Conservation (phyloP, 768 basidiomycete genomes). For the Chiua virens region DNA sequence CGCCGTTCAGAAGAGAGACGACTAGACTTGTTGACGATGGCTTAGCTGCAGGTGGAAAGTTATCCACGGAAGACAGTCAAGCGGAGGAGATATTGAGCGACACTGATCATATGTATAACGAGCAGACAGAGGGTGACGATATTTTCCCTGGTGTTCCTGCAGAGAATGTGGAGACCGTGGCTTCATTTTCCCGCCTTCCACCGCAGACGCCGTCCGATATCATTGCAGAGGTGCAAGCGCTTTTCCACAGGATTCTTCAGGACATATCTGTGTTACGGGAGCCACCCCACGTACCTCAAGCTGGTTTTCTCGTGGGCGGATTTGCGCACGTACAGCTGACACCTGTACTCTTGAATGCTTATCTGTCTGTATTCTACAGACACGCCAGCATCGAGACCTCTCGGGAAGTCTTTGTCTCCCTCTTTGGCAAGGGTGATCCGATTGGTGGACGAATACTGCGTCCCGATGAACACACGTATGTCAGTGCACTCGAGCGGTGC, state of each 20-base stretch:
- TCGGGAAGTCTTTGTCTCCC: slow-evolving; percentile 47
- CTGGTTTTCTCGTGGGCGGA: slow-evolving; percentile 27
- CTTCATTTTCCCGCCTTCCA: slow-evolving; percentile 50
- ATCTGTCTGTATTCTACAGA: slow-evolving; percentile 71
- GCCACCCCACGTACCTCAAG: background rate
- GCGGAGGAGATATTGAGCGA: background rate
- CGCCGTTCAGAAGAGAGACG: slow-evolving; percentile 59
- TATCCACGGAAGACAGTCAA: slow-evolving; percentile 2
- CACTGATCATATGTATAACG: slow-evolving; percentile 1
- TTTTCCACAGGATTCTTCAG: slow-evolving; percentile 61
- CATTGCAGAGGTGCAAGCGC: slow-evolving; percentile 60
- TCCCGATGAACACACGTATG: slow-evolving; percentile 55
- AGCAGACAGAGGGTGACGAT: background rate
- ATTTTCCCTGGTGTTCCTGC: slow-evolving; percentile 1
- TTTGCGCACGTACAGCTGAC: slow-evolving; percentile 62
- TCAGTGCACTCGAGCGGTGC: slow-evolving; percentile 71
- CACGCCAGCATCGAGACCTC: slow-evolving; percentile 53
- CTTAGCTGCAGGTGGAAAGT: background rate
- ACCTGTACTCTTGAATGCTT: slow-evolving; percentile 72
- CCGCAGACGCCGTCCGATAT: slow-evolving; percentile 77
- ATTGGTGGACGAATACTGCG: slow-evolving; percentile 25
- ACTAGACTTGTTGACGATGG: slow-evolving; percentile 41
- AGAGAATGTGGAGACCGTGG: slow-evolving; percentile 1
- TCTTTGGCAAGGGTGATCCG: slow-evolving; percentile 42
- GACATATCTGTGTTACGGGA: slow-evolving; percentile 30